Base-by-base conservation (phyloP, 345 rosid genomes). In the Barbarea vulgaris region DNA sequence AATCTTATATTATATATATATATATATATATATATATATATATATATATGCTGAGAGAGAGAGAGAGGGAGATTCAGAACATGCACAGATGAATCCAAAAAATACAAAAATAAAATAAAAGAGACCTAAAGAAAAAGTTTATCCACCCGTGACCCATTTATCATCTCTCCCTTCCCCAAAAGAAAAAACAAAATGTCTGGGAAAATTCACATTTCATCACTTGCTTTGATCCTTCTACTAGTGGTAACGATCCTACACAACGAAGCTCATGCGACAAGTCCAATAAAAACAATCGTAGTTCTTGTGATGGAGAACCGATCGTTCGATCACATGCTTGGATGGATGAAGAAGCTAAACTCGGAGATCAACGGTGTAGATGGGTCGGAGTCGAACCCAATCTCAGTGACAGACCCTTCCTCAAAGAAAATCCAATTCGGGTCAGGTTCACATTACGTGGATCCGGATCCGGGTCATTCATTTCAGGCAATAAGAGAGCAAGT, bases 381-480 rank as follows among this genome's bases (percentile, higher is more conserved):
- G 13, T 77, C 89, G 1, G 86, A 91, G 17, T 84, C 80, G 24
- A 91, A 90, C 75, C 87, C 59, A 0, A 18, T 87, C 34, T 84
- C 84, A 37, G 64, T 84, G 1, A 31, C 81, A 1, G 93, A 94
- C 64, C 90, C 95, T 0, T 66, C 33, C 1, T 94, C 95, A 0
- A 24, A 64, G 3, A 79, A 52, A 10, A 69, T 86, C 34, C 63
- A 54, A 56, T 88, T 90, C 82, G 74, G 81, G 42, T 71, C 85
- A 39, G 77, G 82, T 72, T 75, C 98, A 1, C 87, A 88, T 54
- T 90, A 77, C 75, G 95, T 91, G 10, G 98, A 94, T 79, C 96
- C 98, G 1, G 97, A 94, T 75, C 98, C 96, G 0, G 98, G 97
- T 9, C 98, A 91, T 83, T 94, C 98, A 1, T 94, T 94, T 37